Conservation (phyloP, 352 stramenopile genomes). For the Pythium phragmiticola region DNA sequence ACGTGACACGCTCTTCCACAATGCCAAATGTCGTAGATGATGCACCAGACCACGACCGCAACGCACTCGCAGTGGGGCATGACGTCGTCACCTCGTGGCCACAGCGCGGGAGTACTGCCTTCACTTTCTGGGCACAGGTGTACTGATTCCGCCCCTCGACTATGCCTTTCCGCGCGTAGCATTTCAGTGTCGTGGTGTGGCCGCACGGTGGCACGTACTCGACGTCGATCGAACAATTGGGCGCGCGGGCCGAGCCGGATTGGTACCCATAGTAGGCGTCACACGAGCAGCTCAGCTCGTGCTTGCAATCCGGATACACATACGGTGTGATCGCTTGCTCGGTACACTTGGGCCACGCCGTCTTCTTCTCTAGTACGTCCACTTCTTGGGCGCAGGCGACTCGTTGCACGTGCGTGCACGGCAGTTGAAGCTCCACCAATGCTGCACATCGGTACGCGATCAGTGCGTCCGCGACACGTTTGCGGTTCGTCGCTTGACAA, state of each 20-base stretch:
- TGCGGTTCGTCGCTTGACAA: constrained; percentile 25
- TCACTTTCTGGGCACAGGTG: constrained; percentile 60
- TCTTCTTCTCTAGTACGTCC: constrained; percentile 35
- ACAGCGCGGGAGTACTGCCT: constrained; percentile 57
- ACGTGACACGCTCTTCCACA: constrained; percentile 58
- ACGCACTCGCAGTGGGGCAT: constrained; percentile 43
- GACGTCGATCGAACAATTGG: constrained; percentile 50
- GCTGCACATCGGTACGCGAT: constrained; percentile 54
- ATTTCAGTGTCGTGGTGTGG: constrained; percentile 60
- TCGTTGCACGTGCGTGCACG: constrained; percentile 57
- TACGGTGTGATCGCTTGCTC: constrained; percentile 59
- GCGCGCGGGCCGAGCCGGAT: constrained; percentile 23
- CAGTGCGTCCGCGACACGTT: constrained; percentile 43
- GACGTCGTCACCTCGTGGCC: constrained; percentile 48
- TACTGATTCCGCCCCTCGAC: constrained; percentile 24
- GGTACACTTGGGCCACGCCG: constrained; percentile 51
- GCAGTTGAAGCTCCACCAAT: constrained; percentile 52
- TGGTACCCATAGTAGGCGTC: constrained; percentile 59
- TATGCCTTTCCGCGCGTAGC: constrained; percentile 50
- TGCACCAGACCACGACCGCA: constrained; percentile 53
- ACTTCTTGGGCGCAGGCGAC: constrained; percentile 49
- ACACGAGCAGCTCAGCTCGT: constrained; percentile 61
- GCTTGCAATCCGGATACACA: constrained; percentile 72
- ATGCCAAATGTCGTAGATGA: constrained; percentile 34
- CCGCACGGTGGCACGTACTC: constrained; percentile 66